These are phyloP conservation scores for Dioscorea zingiberensis DNA, from an alignment of 106 monocot genomes.

Conservation along the genomic window DNA sequence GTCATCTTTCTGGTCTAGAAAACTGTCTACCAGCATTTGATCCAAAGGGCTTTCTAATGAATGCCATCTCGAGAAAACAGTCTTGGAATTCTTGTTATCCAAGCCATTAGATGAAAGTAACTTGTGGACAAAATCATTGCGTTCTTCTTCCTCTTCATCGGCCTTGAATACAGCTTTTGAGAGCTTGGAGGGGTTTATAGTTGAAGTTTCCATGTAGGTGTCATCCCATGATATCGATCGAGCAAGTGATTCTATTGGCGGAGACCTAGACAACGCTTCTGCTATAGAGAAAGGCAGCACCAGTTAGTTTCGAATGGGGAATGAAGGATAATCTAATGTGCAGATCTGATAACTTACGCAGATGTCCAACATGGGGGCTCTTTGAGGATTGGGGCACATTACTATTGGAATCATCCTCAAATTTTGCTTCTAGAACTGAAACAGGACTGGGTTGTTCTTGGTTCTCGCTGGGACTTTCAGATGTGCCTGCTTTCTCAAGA, in stretches of 20 bases:
- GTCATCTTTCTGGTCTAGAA: constrained; percentile 51
- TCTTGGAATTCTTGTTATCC: constrained; percentile 19
- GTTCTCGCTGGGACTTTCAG: constrained; percentile 17
- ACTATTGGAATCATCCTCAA: constrained; percentile 29
- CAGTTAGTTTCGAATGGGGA: not conserved
- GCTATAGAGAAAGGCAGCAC: constrained; percentile 1
- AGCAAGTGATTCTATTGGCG: constrained; percentile 59
- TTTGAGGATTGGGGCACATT: constrained; percentile 24
- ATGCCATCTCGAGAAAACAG: constrained; percentile 44
- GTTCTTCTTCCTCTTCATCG: constrained; percentile 45
- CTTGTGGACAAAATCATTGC: constrained; percentile 41
- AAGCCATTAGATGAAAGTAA: constrained; percentile 61
- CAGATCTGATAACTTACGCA: constrained; percentile 42
- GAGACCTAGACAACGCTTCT: constrained; percentile 51
- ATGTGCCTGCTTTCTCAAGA: constrained; percentile 22
- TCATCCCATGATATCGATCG: constrained; percentile 56
- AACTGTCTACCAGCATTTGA: constrained; percentile 51
- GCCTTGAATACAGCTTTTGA: constrained; percentile 14
- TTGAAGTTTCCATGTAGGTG: constrained; percentile 11
- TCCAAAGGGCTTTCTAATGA: constrained; percentile 65
- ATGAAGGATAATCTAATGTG: not conserved
- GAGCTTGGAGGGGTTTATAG: constrained; percentile 12
- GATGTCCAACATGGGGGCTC: constrained; percentile 13
- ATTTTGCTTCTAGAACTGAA: constrained; percentile 36
- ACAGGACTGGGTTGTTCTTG: constrained; percentile 38